These are phyloP conservation scores for Elsinoe batatas DNA, from an alignment of 2,329 filamentous ascomycete genomes.

Conservation along the genomic window DNA sequence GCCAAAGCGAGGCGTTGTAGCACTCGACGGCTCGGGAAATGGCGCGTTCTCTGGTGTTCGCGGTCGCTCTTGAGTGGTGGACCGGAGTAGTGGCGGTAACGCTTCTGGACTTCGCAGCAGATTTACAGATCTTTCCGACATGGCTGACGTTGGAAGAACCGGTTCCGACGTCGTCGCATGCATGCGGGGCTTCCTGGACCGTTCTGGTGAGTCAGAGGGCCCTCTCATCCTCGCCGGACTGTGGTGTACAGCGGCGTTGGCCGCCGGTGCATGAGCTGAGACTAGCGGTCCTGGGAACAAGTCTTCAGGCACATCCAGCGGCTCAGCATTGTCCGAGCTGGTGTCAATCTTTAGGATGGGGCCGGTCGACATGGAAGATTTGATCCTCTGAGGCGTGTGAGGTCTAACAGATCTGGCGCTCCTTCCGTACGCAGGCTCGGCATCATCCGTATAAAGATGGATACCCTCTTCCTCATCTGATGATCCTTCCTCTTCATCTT, in stretches of 20 bases:
- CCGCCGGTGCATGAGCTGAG: constrained; percentile 18
- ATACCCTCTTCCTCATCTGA: constrained; percentile 34
- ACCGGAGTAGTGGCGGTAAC: constrained; percentile 11
- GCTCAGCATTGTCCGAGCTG: neutral
- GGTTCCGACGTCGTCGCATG: constrained; percentile 30
- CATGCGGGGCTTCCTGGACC: constrained; percentile 20
- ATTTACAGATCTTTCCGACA: constrained; percentile 18
- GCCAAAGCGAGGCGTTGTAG: constrained; percentile 16
- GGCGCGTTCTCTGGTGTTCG: constrained; percentile 5
- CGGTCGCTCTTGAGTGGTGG: constrained; percentile 21
- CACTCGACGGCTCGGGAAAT: constrained; percentile 19
- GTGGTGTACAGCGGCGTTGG: constrained; percentile 24
- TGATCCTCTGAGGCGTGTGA: neutral
- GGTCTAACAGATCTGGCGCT: neutral
- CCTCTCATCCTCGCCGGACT: constrained; percentile 19
- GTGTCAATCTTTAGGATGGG: constrained; percentile 20
- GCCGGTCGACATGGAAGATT: constrained; percentile 15
- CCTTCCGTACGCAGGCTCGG: neutral
- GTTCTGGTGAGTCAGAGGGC: constrained; percentile 14
- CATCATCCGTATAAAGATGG: constrained; percentile 32
- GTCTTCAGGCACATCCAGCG: constrained; percentile 12
- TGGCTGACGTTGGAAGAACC: constrained; percentile 20
- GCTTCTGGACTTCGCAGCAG: constrained; percentile 13
- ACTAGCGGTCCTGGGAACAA: constrained; percentile 9
- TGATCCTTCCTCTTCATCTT: constrained; percentile 34